Evolutionary conservation across 208 protist genomes (phyloP).

Genomic region (Trypanosoma lewisi): DNA sequence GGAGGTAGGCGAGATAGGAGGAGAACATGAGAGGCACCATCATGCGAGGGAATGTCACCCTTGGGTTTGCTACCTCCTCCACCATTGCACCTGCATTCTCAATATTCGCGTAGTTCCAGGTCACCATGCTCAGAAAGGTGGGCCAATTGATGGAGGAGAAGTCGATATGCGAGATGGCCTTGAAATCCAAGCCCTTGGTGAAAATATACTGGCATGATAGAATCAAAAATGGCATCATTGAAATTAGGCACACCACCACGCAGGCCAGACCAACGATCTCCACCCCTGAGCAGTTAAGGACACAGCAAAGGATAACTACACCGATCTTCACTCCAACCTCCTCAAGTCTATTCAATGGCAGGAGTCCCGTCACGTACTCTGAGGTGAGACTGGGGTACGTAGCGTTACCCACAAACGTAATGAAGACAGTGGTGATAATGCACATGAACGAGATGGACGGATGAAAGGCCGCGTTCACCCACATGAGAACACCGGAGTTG

Average conservation of each 20-base stretch:
- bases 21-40: constrained; percentile 75
- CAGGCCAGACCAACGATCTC: constrained; percentile 70
- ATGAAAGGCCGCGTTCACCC: constrained; percentile 77
- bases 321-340: constrained; percentile 62
- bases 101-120: constrained; percentile 89
- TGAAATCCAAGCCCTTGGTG: constrained; percentile 55
- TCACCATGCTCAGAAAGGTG: constrained; percentile 79
- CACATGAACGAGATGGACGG: constrained; percentile 74
- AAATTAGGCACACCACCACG: constrained; percentile 61
- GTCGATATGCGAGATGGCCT: constrained; percentile 58
- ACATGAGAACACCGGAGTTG: constrained; percentile 88
- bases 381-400: constrained; percentile 76
- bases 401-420: constrained; percentile 83
- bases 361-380: constrained; percentile 60
- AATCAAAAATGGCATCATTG: constrained; percentile 64
- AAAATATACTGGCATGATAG: constrained; percentile 73
- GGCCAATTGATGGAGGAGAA: constrained; percentile 58
- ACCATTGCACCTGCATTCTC: constrained; percentile 81
- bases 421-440: constrained; percentile 71
- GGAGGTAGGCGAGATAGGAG: constrained; percentile 76
- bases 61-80: constrained; percentile 74
- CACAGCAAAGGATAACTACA: constrained; percentile 57
- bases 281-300: constrained; percentile 71
- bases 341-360: constrained; percentile 30
- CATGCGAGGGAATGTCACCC: constrained; percentile 39